Evolutionary conservation across 2,329 filamentous ascomycete genomes (phyloP).

Genomic region (Exserohilum turcica): DNA sequence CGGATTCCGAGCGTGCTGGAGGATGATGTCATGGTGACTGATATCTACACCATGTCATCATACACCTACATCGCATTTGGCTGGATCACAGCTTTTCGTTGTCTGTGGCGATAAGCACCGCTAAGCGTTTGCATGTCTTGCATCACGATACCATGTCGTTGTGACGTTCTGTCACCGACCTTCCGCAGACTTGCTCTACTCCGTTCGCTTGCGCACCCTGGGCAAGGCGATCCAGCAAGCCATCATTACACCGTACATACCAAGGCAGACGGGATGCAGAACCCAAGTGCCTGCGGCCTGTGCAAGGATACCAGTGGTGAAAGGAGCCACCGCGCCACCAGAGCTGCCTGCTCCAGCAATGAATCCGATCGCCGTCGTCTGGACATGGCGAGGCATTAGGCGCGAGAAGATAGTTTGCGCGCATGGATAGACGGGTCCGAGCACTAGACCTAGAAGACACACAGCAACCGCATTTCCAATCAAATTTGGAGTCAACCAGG

Average conservation of each 20-base stretch:
- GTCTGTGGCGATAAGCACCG: no score
- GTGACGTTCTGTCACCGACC: neutral
- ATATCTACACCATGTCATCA: neutral
- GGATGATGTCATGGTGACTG: neutral
- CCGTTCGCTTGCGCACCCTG: constrained; percentile 61
- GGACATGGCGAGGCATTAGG: constrained; percentile 63
- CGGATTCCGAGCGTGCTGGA: neutral
- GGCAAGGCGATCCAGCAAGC: constrained; percentile 68
- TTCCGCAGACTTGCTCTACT: constrained; percentile 48
- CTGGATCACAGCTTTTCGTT: neutral
- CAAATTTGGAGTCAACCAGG: constrained; percentile 78
- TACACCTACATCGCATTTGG: neutral
- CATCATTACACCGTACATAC: constrained; percentile 68
- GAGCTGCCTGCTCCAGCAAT: constrained; percentile 72
- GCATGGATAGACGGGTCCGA: constrained; percentile 82
- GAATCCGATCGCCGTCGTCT: constrained; percentile 68
- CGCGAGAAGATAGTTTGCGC: constrained; percentile 67
- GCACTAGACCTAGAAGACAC: constrained; percentile 69
- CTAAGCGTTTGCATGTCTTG: neutral
- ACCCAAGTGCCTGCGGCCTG: constrained; percentile 68
- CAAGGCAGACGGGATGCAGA: constrained; percentile 69
- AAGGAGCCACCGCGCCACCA: constrained; percentile 70
- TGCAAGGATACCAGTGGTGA: constrained; percentile 67
- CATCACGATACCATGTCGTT: no score
- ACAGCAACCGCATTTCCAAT: constrained; percentile 57